Base-by-base conservation (phyloP, 305 asterid species). In the Ilex paraguariensis region DNA sequence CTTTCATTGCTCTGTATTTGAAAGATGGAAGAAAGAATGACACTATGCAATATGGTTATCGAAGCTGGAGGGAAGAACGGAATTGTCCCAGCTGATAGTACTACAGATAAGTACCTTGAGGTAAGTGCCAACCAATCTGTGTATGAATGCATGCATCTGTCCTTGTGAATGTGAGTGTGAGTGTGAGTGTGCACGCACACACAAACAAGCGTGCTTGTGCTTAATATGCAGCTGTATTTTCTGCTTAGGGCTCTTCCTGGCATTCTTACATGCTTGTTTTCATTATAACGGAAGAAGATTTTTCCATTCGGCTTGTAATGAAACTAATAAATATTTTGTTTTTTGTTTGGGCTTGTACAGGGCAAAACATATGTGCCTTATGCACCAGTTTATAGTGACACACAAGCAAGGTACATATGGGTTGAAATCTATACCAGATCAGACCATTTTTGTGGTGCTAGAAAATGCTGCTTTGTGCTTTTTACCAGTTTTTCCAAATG, bases 31-130 rank as follows among this genome's bases (percentile, higher is more conserved):
- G 98, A 92, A 79, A 84, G 98, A 77, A 87, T 92, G 97, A 92
- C 98, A 64, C 73, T 92, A 69, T 92, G 98, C 95, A 93, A 76
- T 79, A 92, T 92, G 97, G 98, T 87, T 56, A 86, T 92, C 59
- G 97, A 90, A 79, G 98, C 98, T 63, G 97, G 98, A 16, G 98
- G 96, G 52, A 92, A 92, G 77, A 92, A 92, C 69, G 98, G 98
- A 36, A 70, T 92, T 55, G 81, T 92, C 63, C 98, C 95, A 66
- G 98, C 97, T 57, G 98, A 92, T 76, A 75, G 76, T 73, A 92
- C 94, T 67, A 92, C 98, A 0, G 87, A 72, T 70, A 81, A 89
- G 70, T 92, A 89, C 74, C 97, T 92, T 17, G 83, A 92, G 90
- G 96, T 87, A 67, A 73, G 86, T 74, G 7, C 55, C 56, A 14